Percentiles rank a stretch among this genome's conserved stretches.
Conservation (phyloP, 768 basidiomycete species). For the Termitomyces sp. region DNA sequence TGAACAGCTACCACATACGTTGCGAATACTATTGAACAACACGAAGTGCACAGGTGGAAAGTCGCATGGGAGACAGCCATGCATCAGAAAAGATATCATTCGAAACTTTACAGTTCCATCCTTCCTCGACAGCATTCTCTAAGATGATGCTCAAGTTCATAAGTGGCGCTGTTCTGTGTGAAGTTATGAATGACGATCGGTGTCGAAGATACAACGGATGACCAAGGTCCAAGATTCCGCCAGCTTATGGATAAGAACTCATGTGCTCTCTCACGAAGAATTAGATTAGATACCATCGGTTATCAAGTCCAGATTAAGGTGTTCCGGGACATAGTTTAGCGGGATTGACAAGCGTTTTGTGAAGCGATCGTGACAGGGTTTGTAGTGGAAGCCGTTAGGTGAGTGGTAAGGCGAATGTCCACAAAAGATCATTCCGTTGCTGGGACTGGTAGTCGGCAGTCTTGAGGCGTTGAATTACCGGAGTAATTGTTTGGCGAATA, state of each 20-base stretch:
- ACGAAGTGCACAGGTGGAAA: too few species aligned
- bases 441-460: background rate
- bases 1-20: background rate
- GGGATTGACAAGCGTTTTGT: slow-evolving; percentile 36
- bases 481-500: slow-evolving; percentile 62
- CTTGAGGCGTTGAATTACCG: slow-evolving; percentile 19
- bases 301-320: slow-evolving; percentile 54
- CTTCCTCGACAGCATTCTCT: too few species aligned
- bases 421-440: slow-evolving; percentile 13
- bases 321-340: slow-evolving; percentile 37
- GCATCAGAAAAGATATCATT: too few species aligned
- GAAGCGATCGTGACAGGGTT: slow-evolving; percentile 50
- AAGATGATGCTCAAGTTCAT: slow-evolving; percentile 44
- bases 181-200: too few species aligned
- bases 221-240: too few species aligned
- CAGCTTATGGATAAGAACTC: too few species aligned
- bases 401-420: slow-evolving; percentile 49
- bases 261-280: slow-evolving; percentile 43
- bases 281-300: slow-evolving; percentile 56
- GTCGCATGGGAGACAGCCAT: too few species aligned
- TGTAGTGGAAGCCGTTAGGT: slow-evolving; percentile 54
- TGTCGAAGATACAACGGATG: too few species aligned
- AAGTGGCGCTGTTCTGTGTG: too few species aligned
- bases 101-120: too few species aligned
- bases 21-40: too few species aligned